Conservation (phyloP, 225 moss, liverwort and hornwort species). For the Climacium dendroides region DNA sequence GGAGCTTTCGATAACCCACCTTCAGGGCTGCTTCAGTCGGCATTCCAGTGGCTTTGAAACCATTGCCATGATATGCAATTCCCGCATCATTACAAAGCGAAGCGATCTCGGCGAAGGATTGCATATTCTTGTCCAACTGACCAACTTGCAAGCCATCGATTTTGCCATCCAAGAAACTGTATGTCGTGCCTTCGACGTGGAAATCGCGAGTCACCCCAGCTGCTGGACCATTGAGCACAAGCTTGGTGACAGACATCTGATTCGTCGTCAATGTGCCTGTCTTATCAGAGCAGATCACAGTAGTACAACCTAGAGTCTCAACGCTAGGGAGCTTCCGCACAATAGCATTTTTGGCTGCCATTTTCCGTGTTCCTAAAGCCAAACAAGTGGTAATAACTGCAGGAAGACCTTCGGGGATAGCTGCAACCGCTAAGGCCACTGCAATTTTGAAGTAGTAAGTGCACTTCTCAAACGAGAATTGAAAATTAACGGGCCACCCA, state of each 20-base stretch:
- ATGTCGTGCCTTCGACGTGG: slow-evolving; percentile 88
- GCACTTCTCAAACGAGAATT: slow-evolving; percentile 88
- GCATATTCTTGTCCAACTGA: slow-evolving; percentile 55
- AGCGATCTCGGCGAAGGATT: slow-evolving; percentile 60
- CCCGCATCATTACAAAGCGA: slow-evolving; percentile 92
- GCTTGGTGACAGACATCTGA: slow-evolving; percentile 87
- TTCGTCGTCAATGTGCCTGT: slow-evolving; percentile 92
- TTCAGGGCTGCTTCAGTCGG: slow-evolving; percentile 93
- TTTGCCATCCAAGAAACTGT: slow-evolving; percentile 56
- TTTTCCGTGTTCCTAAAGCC: slow-evolving; percentile 91
- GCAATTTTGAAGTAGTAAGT: slow-evolving; percentile 98
- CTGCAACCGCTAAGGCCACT: slow-evolving; percentile 89
- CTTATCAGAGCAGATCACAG: slow-evolving; percentile 95
- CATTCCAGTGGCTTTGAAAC: slow-evolving; percentile 69
- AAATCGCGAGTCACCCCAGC: slow-evolving; percentile 53
- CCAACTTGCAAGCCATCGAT: slow-evolving; percentile 39
- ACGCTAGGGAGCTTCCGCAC: slow-evolving; percentile 91
- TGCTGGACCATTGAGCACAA: slow-evolving; percentile 57
- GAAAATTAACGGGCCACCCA: slow-evolving; percentile 51
- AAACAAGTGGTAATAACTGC: slow-evolving; percentile 91
- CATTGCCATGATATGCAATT: slow-evolving; percentile 46
- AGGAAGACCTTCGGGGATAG: slow-evolving; percentile 93
- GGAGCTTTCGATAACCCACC: slow-evolving; percentile 13
- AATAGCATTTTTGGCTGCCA: slow-evolving; percentile 94
- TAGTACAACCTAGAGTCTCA: slow-evolving; percentile 92